Conservation (phyloP, 2,329 filamentous ascomycete species). For the Fusarium xyrophilum region DNA sequence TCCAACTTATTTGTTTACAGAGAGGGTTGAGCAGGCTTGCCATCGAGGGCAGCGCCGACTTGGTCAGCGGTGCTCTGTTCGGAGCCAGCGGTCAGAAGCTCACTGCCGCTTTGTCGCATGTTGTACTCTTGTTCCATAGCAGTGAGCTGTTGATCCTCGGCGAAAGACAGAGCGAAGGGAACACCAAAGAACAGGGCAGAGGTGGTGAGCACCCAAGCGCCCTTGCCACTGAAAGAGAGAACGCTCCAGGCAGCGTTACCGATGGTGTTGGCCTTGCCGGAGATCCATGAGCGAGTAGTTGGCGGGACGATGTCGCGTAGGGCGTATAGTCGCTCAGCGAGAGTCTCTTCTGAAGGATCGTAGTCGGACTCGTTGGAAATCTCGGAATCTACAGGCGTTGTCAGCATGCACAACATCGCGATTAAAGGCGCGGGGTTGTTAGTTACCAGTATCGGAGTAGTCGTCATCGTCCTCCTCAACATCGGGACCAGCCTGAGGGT, state of each 20-base stretch:
- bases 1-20: constrained; percentile 50
- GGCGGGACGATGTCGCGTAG: constrained; percentile 79
- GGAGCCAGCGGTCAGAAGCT: constrained; percentile 63
- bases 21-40: constrained; percentile 55
- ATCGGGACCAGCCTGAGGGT: constrained; percentile 71
- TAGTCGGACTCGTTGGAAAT: constrained; percentile 82
- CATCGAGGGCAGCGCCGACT: constrained; percentile 58
- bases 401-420: constrained; percentile 5
- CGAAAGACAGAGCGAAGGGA: constrained; percentile 89
- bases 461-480: constrained; percentile 94
- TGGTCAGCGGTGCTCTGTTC: constrained; percentile 56
- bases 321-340: constrained; percentile 74
- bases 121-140: constrained; percentile 98
- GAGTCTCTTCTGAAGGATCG: constrained; percentile 63
- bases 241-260: constrained; percentile 57
- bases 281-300: constrained; percentile 72
- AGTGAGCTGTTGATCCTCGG: constrained; percentile 94
- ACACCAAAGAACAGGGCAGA: constrained; percentile 89
- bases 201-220: constrained; percentile 89
- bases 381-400: constrained; percentile 71
- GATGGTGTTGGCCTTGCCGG: constrained; percentile 66
- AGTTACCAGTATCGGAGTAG: constrained; percentile 89
- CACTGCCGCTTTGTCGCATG: constrained; percentile 90
- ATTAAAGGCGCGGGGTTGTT: constrained; percentile 3
- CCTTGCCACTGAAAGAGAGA: constrained; percentile 78